Base-by-base conservation (phyloP, 495 filamentous ascomycete species). In the Thermothielavioides terrestris region DNA sequence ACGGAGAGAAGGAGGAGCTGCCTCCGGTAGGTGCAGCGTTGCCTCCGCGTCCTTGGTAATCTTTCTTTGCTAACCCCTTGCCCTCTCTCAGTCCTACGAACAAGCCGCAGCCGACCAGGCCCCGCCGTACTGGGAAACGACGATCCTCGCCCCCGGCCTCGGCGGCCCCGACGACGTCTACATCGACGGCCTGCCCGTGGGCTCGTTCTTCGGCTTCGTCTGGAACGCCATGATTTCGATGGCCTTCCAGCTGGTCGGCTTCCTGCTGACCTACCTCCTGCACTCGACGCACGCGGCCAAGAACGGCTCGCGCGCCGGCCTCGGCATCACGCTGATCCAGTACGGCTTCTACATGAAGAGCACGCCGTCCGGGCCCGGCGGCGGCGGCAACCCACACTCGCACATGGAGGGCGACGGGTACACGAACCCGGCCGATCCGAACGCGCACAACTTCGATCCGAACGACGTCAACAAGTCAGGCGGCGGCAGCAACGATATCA, bases 221-320 rank as follows among this genome's bases (percentile, higher is more conserved):
- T 98, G 94, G 94, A 98, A 98, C 67, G 90, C 81, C 64, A 91
- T 97, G 84, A 96, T 98, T 57, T 91, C 87, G 42, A 88, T 94
- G 84, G 92, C 88, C n/a, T 96, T 98, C 76, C 86, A 92, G 60
- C 77, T 96, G 49, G 86, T 95, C 65, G 92, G 94, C 37, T 98
- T 98, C 75, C 81, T 98, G 20, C 83, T 98, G 59, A 97, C 94
- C 28, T 97, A 97, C 66, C 87, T 98, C 54, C 78, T 98, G 2
- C 94, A 97, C 73, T 96, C 92, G 34, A 95, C 89, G 9, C 92
- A 98, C 66, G 92, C 92, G 12, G 94, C 92, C 50, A 97, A 97
- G 72, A 95, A 98, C 61, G 92, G 92, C 40, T 94, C 89, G 43
- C 82, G 86, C 63, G 89, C 90, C 41, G 92, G 92, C 35, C 82